Evolutionary conservation across 2,329 filamentous ascomycete species (phyloP), one percentile per base, ranked within the genome.

Genomic region (Ophiostoma ulmi): DNA sequence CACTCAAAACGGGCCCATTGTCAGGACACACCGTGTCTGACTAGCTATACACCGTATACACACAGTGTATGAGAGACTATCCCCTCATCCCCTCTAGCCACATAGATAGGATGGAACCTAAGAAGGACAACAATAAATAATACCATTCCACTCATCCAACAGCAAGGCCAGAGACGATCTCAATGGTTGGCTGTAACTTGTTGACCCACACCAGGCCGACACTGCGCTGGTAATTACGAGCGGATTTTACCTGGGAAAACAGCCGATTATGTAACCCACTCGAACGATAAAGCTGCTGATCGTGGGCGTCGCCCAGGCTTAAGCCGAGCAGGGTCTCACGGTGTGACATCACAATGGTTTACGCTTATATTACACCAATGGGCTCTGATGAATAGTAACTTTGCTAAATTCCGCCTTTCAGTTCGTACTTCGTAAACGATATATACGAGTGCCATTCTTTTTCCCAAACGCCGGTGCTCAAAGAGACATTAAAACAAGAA

Each of bases 201-300:
- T 35, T 5, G 5, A n/a, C 31, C 20, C 26, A 22, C n/a, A 36
- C 5, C 20, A 20, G 64, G 39, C 61, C 44, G 61, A 65, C 41
- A 17, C 69, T 69, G 38, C 52, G 44, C 44, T 66, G 67, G 64
- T 69, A 65, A 72, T 67, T 69, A 71, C 68, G 63, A 71, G 58
- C 70, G 68, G 63, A 48, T 26, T 55, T 69, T 70, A 61, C 67
- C 3, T 31, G 35, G 36, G 36, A 48, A 68, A 41, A 58, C 48
- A 52, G 68, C 41, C 68, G 58, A 13, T 58, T 58, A 26, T 58
- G n/a, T 58, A 22, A 58, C 22, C 52, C n/a, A 7, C 44, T 63
- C n/a, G 26, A 20, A 20, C 58, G 58, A 63, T 63, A 35, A 61
- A 63, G n/a, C 17, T 14, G 52, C 52, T 31, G 52, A 58, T 26